Base-by-base conservation (phyloP, 805 yeast species). In the Candida stauntonica region DNA sequence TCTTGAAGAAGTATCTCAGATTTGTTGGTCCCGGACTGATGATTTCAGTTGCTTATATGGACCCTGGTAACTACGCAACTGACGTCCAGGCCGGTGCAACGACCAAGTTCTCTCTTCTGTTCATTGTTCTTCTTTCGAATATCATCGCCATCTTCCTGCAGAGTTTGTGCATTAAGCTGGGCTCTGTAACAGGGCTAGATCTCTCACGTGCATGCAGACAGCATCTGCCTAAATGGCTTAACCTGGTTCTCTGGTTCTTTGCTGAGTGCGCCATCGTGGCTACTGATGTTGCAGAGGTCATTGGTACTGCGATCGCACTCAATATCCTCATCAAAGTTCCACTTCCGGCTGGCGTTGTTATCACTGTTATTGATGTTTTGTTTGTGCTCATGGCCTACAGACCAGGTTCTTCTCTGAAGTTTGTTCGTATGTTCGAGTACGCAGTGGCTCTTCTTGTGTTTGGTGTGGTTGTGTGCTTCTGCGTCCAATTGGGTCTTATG, bases 1-100 rank as follows among this genome's bases (percentile, higher is more conserved):
- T 61, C 3, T 35, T 76, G 18, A 55, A 61, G 42, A 81, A 79
- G 50, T 84, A 80, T 58, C 61, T 68, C 29, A 62, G 68, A 45
- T 85, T 84, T 57, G 69, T 91, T n/a, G 98, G 98, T 0, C 98
- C 98, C 0, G 98, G 99, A 0, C 65, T 91, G 33, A 83, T 91
- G 95, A 94, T 93, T 2, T 75, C 89, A 5, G 96, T 91, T 23
- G 91, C 97, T 0, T 93, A 89, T 60, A 86, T 93, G 87, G 98
- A 91, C 54, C 98, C 99, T 0, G 99, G 99, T 5, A 91, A 93
- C 63, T 91, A 89, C 62, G 83, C 96, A 27, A 86, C 97, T 1
- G 95, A 93, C 8, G 96, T 91, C 12, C 84, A 93, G 7, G 93
- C 94, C 1, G 95, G 95, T n/a, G 82, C 95, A 23, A 81, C 86